Conservation (phyloP, 2,329 filamentous ascomycete species). For the Epichloe glyceriae region DNA sequence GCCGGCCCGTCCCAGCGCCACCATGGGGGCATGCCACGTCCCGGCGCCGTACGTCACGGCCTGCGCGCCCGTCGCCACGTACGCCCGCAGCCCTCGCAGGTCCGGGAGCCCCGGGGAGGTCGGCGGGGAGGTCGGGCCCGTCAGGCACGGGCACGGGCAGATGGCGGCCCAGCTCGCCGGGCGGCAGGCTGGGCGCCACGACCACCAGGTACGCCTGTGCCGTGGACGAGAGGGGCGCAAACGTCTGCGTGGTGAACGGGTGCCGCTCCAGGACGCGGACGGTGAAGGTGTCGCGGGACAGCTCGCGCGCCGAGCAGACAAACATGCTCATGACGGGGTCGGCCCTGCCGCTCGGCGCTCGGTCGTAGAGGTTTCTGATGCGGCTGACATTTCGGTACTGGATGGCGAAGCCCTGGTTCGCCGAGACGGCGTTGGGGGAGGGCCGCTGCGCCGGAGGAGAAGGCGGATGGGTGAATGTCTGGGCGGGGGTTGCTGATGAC, state of each 20-base stretch:
- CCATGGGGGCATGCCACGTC: conserved; percentile 96
- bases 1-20: conserved; percentile 52
- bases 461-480: conserved; percentile 34
- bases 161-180: conserved; percentile 15
- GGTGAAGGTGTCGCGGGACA: conserved; percentile 31
- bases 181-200: conserved; percentile 64
- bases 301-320: conserved; percentile 45
- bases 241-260: conserved; percentile 89
- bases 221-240: conserved; percentile 56
- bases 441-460: conserved; percentile 25
- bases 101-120: conserved; percentile 69
- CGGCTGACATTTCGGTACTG: conserved; percentile 75
- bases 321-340: conserved; percentile 75
- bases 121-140: conserved; percentile 34
- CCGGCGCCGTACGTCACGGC: conserved; percentile 86
- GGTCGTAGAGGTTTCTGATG: conserved; percentile 56
- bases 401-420: conserved; percentile 80
- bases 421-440: conserved; percentile 40
- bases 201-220: conserved; percentile 62
- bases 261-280: conserved; percentile 74
- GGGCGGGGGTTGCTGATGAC: conserved; percentile 64
- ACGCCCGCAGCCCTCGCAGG: conserved; percentile 55
- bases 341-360: conserved; percentile 42
- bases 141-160: conserved; percentile 16
- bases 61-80: conserved; percentile 63